Base-by-base conservation (phyloP, 805 yeast species). In the Kuraishia molischiana region DNA sequence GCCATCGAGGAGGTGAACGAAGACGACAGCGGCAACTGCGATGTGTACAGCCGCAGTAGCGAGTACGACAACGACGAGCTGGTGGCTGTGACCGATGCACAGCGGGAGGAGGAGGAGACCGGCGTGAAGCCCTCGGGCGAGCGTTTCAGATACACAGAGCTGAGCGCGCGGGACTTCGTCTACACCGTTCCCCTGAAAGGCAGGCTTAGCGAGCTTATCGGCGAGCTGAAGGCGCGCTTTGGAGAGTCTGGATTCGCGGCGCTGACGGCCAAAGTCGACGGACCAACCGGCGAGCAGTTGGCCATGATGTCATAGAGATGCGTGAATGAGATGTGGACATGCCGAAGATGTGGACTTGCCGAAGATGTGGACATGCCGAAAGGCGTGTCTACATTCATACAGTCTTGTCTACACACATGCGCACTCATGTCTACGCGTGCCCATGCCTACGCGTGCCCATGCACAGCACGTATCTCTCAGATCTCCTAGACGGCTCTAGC, bases 1-100 rank as follows among this genome's bases (percentile, higher is more conserved):
- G 66, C 81, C 41, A 52, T 85, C 35, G 96, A 89, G 48, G 95
- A 86, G 51, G 67, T 82, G 11, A 72, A 77, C 40, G 97, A 89
- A 51, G 43, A 54, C 9, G 53, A 49, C 3, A 52, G 55, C 24
- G 86, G 85, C 3, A 83, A 79, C 46, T 69, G 77, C 46, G 67
- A 61, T 22, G 62, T 58, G 19, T 76, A 74, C 44, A 78, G 74
- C 45, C 55, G 61, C 13, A 62, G 67, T 15, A 55, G 59, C 14
- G 44, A 61, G 4, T 61, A 52, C 39, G 66, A 63, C 30, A 65
- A 60, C 34, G 46, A 42, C 26, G 62, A 53, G 13, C 44, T 59
- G 18, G 37, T 44, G 5, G 38, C 51, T 15, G 48, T 48, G 13
- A 48, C 43, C 15, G 41, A 48, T 15, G 54, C 46, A 2, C 47